phyloP scores from a whole-genome alignment of 2,329 filamentous ascomycete genomes.

The Exutisphaerella laricina region DNA sequence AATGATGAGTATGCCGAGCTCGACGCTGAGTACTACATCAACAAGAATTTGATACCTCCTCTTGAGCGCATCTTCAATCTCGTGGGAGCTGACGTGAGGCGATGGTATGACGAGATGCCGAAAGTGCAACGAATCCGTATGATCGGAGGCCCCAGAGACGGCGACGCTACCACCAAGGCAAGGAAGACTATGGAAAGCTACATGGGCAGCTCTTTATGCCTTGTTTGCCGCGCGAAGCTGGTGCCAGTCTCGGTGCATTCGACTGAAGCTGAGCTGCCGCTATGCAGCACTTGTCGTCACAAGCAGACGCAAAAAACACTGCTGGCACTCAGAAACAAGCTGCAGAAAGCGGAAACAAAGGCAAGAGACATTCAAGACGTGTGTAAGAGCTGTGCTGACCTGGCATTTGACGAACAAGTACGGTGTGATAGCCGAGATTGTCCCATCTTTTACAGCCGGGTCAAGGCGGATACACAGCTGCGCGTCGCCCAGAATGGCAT shows the following conservation, averaged over 20 bases:
- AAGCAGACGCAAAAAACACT: conserved; percentile 55
- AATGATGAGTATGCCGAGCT: conserved; percentile 70
- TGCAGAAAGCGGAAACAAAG: conserved; percentile 59
- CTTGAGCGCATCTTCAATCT: conserved; percentile 95
- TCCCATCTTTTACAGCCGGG: conserved; percentile 78
- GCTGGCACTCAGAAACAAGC: conserved; percentile 55
- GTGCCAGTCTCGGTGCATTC: conserved; percentile 32
- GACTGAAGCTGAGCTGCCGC: conserved; percentile 33
- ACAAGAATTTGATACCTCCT: conserved; percentile 90
- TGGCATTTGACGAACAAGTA: conserved; percentile 71
- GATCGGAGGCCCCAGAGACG: conserved; percentile 36
- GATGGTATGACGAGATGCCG: conserved; percentile 97
- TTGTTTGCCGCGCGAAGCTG: conserved; percentile 65
- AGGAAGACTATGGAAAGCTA: conserved; percentile 85
- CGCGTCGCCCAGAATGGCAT: conserved; percentile 36
- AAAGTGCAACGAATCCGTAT: conserved; percentile 73
- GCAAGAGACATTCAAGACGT: conserved; percentile 60
- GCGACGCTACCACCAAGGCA: conserved; percentile 18
- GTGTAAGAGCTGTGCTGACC: conserved; percentile 73
- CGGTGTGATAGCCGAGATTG: conserved; percentile 87
- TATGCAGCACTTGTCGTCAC: conserved; percentile 57
- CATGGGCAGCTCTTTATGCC: conserved; percentile 72
- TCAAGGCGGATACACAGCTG: conserved; percentile 53
- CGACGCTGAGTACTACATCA: conserved; percentile 95
- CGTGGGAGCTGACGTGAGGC: conserved; percentile 80